Evolutionary conservation across 2,329 filamentous ascomycete species (phyloP).

Genomic region (Penicillium sp.): DNA sequence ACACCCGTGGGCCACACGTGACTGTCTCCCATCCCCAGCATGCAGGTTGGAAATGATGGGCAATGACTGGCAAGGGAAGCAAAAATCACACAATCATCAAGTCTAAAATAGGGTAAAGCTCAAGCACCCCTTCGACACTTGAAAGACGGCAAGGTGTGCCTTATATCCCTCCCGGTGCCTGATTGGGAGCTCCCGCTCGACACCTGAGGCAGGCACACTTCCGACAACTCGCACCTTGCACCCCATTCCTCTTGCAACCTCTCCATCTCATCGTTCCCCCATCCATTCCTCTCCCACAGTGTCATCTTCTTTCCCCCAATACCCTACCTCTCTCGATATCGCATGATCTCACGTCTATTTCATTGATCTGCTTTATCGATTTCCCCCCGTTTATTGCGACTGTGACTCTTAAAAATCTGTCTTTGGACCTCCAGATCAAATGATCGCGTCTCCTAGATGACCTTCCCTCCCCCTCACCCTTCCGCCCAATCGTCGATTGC

Average conservation of each 20-base stretch:
- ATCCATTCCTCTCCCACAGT: slow-evolving; percentile 20
- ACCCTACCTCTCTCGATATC: slow-evolving; percentile 12
- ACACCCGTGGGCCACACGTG: not conserved
- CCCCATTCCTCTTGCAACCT: slow-evolving; percentile 23
- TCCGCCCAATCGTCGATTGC: slow-evolving; percentile 54
- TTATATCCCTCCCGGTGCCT: slow-evolving; percentile 4
- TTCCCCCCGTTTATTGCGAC: slow-evolving; percentile 17
- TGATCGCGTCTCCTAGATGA: slow-evolving; percentile 58
- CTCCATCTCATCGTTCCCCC: slow-evolving; percentile 22
- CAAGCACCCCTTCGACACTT: not conserved
- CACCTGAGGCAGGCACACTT: slow-evolving; percentile 26
- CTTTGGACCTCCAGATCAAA: slow-evolving; percentile 46
- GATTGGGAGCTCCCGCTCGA: slow-evolving; percentile 20
- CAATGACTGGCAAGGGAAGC: not conserved
- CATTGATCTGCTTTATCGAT: slow-evolving; percentile 19
- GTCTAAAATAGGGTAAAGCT: not conserved
- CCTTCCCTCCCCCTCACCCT: slow-evolving; percentile 54
- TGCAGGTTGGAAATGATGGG: not conserved
- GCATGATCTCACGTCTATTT: slow-evolving; percentile 10
- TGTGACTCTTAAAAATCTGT: slow-evolving; percentile 36
- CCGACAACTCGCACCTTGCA: slow-evolving; percentile 26
- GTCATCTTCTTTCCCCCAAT: slow-evolving; percentile 13
- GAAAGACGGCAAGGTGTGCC: not conserved
- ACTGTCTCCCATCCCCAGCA: not conserved
- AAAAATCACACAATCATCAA: not conserved